A percentile compares a stretch with the other conserved stretches of the same genome.
phyloP scores from a whole-genome alignment of 2,329 filamentous ascomycete species.

The Trichoderma guizhouense region DNA sequence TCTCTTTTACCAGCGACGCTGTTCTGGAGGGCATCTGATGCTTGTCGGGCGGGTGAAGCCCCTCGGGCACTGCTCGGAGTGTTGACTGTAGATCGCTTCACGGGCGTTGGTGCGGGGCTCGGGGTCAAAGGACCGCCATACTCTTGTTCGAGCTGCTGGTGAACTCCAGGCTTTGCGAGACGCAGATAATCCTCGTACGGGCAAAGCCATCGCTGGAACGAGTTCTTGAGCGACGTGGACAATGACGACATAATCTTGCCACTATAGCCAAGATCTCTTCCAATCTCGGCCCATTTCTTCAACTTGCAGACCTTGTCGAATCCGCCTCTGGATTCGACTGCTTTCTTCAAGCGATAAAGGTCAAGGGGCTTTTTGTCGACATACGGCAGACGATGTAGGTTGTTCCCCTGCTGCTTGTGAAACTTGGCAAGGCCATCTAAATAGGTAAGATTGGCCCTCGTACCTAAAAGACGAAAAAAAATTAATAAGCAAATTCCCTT shows the following conservation, averaged over 20 bases:
- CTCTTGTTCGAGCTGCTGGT: constrained; percentile 89
- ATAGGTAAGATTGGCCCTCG: constrained; percentile 92
- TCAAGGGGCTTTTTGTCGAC: constrained; percentile 97
- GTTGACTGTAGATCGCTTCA: constrained; percentile 62
- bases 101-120: constrained; percentile 63
- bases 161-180: constrained; percentile 89
- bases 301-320: constrained; percentile 96
- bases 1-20: constrained; percentile 46
- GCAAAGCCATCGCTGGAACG: constrained; percentile 93
- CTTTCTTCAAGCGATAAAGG: constrained; percentile 93
- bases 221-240: constrained; percentile 96
- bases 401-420: constrained; percentile 93
- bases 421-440: constrained; percentile 93
- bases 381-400: constrained; percentile 88
- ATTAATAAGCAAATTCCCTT: constrained; percentile 34
- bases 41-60: constrained; percentile 64
- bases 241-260: constrained; percentile 99
- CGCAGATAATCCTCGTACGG: constrained; percentile 95
- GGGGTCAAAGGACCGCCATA: constrained; percentile 90
- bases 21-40: constrained; percentile 51
- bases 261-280: constrained; percentile 92
- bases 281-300: constrained; percentile 99
- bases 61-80: constrained; percentile 57
- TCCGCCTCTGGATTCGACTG: constrained; percentile 88
- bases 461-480: constrained; percentile 54